phyloP scores from a whole-genome alignment of 768 basidiomycete genomes.

The Gymnopilus dilepis region DNA sequence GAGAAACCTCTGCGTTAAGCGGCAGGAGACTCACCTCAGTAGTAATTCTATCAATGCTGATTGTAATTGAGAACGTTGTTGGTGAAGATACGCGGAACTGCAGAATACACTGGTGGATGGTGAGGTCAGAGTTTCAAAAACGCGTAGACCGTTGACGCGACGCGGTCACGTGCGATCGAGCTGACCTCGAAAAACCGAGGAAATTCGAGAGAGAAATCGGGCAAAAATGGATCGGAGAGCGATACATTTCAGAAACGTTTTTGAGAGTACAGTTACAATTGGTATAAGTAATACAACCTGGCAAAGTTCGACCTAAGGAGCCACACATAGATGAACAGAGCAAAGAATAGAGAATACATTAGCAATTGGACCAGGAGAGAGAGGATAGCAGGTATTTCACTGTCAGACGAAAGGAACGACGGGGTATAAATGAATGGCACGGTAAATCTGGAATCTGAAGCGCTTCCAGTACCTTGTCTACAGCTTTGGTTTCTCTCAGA shows the following conservation, averaged over 20 bases:
- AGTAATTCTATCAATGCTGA: no score
- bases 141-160: not conserved
- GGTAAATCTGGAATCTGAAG: not conserved
- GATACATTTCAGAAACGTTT: no score
- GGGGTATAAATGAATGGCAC: not conserved
- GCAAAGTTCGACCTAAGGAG: not conserved
- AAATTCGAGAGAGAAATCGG: no score
- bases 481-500: not conserved
- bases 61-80: no score
- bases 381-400: not conserved
- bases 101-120: not conserved
- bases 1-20: no score
- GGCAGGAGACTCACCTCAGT: no score
- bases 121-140: not conserved
- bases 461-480: not conserved
- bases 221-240: no score
- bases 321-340: not conserved
- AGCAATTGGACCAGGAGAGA: not conserved
- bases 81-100: no score
- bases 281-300: not conserved
- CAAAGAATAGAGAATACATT: not conserved
- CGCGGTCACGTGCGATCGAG: slow-evolving; percentile 1
- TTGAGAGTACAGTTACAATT: not conserved
- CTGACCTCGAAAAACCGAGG: no score
- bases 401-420: not conserved